Conservation (phyloP, 345 rosid genomes). For the Rubroshorea leprosula region DNA sequence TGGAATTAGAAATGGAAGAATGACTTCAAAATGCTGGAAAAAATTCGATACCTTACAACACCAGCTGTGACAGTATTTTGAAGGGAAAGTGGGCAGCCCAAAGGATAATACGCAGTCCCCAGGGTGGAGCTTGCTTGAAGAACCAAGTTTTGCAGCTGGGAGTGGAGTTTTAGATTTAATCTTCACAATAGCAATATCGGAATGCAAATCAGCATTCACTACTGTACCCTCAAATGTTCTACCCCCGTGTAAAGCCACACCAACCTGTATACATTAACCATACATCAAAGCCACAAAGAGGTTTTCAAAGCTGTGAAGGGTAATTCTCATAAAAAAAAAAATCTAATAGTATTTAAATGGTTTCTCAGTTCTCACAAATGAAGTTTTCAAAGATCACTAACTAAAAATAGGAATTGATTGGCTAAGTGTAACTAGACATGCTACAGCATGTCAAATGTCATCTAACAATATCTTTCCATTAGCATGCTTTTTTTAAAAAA, state of each 20-base stretch:
- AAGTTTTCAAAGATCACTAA: too few species aligned
- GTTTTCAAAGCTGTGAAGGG: background rate
- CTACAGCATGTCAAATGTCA: background rate
- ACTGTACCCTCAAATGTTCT: conserved; percentile 78
- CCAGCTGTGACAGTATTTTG: conserved; percentile 94
- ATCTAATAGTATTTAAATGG: too few species aligned
- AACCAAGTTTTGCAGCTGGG: too few species aligned
- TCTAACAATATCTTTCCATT: background rate
- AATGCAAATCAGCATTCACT: conserved; percentile 73
- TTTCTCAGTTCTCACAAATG: background rate
- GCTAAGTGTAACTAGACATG: background rate
- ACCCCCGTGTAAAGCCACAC: conserved; percentile 91
- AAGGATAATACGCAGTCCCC: too few species aligned
- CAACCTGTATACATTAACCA: conserved; percentile 41
- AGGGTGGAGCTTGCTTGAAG: too few species aligned
- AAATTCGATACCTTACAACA: conserved; percentile 58
- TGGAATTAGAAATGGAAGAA: too few species aligned
- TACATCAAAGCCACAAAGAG: background rate
- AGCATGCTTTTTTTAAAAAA: background rate
- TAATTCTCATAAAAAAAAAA: too few species aligned
- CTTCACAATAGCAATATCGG: conserved; percentile 90
- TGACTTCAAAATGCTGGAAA: background rate
- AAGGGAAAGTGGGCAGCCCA: too few species aligned
- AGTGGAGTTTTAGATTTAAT: conserved; percentile 73
- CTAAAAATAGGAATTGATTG: too few species aligned